phyloP scores from a whole-genome alignment of 257 asterid genomes.

The Fraxinus anomala region DNA sequence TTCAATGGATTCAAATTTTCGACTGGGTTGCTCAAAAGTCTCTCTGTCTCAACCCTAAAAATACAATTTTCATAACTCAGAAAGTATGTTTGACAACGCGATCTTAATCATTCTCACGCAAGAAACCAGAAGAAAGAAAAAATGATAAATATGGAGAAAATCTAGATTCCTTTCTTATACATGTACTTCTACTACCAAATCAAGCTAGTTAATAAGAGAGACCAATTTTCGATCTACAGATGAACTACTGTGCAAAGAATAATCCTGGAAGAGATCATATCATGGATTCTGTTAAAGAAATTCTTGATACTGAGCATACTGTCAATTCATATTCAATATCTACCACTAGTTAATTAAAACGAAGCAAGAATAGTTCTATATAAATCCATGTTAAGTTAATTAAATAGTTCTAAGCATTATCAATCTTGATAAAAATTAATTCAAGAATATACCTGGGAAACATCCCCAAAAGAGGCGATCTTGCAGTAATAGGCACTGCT shows the following conservation, averaged over 20 bases:
- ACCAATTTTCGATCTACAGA: background rate
- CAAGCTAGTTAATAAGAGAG: background rate
- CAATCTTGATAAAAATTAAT: constrained; percentile 4
- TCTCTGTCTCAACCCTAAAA: constrained; percentile 60
- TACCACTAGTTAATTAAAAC: constrained; percentile 1
- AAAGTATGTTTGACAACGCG: background rate
- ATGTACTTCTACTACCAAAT: constrained; percentile 5
- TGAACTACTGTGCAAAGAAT: background rate
- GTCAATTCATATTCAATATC: constrained; percentile 14
- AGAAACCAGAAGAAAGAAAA: background rate
- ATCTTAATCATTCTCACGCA: background rate
- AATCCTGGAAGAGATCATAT: background rate
- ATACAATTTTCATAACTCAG: constrained; percentile 25
- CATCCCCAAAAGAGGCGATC: constrained; percentile 71
- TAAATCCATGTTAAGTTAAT: constrained; percentile 1
- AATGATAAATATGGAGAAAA: background rate
- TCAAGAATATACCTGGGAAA: constrained; percentile 64
- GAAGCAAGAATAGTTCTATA: background rate
- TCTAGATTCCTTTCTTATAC: background rate
- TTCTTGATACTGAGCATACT: background rate
- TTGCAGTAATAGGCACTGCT: constrained; percentile 81
- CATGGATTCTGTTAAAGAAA: background rate
- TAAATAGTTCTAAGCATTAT: background rate
- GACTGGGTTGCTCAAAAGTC: constrained; percentile 47
- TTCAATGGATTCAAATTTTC: constrained; percentile 50